Base-by-base conservation (phyloP, 2,329 filamentous ascomycete species). In the Trichoderma guizhouense region DNA sequence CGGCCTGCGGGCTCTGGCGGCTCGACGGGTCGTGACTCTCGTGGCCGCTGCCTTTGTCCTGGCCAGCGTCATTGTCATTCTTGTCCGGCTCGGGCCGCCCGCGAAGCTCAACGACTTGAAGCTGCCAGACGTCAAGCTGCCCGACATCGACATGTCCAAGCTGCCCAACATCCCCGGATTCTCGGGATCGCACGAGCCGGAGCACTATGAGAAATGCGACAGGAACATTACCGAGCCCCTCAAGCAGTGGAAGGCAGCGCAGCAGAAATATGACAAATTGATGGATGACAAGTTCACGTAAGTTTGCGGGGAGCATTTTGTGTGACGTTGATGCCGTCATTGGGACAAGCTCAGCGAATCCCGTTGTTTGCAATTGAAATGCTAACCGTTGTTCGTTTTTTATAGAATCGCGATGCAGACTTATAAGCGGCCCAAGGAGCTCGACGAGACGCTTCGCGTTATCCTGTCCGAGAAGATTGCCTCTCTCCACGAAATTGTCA, bases 231-330 rank as follows among this genome's bases (percentile, higher is more conserved):
- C 69, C 43, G 61, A 67, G 15, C 39, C 57, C 5, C 32, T 71
- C 39, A 57, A 73, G 30, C 58, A 43, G 36, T 73, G 61, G 62
- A 71, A 67, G 30, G 57, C 34, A 77, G 0, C 72, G 14, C 36
- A 43, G 43, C 21, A 71, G 24, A 84, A 82, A 12, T 82, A 84
- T 82, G 83, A 86, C 67, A 86, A 80, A 6, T 26, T 75, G 51
- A 68, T 67, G 12, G 76, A 74, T 12, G 77, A 78, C 72, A 77
- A 76, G 74, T 78, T 78, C 72, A 78, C 77, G 76, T 78, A 69
- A 32, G 75, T 74, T 51, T 51, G 39, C 28, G 64, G 47, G 24
- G 55, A 39, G 30, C n/a, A 14, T 39, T 7, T 14, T 11, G 32
- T 36, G 30, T 28, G 14, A 65, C 58, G 18, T 26, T 36, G 53